Conservation (phyloP, 1,139 yeast species). For the Zygosaccharomyces sapae region DNA sequence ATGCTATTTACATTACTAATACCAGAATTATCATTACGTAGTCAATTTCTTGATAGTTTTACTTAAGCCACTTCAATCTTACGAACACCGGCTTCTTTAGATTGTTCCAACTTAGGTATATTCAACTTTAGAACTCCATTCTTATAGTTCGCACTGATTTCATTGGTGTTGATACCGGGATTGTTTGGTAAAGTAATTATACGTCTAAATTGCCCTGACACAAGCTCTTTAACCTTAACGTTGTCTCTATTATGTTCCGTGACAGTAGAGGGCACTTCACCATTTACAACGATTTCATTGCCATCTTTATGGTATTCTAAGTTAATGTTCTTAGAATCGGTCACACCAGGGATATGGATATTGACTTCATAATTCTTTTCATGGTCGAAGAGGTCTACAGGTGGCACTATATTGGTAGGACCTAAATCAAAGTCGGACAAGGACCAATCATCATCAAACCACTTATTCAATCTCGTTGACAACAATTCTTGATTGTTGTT, state of each 20-base stretch:
- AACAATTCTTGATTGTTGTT: neutral
- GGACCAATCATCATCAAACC: conserved; percentile 29
- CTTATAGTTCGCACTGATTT: conserved; percentile 40
- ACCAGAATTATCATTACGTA: neutral
- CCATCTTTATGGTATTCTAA: conserved; percentile 41
- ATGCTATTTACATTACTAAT: neutral
- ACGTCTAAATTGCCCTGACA: conserved; percentile 41
- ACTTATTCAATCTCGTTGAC: conserved; percentile 23
- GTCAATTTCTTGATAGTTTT: too few species aligned
- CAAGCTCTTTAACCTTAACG: conserved; percentile 39
- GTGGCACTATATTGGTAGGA: conserved; percentile 34
- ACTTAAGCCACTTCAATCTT: conserved; percentile 39
- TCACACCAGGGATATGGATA: conserved; percentile 43
- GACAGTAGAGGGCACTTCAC: conserved; percentile 36
- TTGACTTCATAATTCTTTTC: conserved; percentile 39
- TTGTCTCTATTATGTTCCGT: conserved; percentile 27
- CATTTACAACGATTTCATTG: conserved; percentile 39
- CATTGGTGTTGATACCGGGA: conserved; percentile 40
- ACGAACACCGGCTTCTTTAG: conserved; percentile 28
- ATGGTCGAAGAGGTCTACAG: conserved; percentile 43
- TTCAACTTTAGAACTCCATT: conserved; percentile 41
- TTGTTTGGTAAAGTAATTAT: conserved; percentile 38
- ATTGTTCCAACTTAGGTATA: conserved; percentile 39
- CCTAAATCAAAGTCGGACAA: conserved; percentile 22
- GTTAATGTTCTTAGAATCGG: conserved; percentile 37